Conservation (phyloP, 441 rosid genomes). For the Gossypium lobatum region DNA sequence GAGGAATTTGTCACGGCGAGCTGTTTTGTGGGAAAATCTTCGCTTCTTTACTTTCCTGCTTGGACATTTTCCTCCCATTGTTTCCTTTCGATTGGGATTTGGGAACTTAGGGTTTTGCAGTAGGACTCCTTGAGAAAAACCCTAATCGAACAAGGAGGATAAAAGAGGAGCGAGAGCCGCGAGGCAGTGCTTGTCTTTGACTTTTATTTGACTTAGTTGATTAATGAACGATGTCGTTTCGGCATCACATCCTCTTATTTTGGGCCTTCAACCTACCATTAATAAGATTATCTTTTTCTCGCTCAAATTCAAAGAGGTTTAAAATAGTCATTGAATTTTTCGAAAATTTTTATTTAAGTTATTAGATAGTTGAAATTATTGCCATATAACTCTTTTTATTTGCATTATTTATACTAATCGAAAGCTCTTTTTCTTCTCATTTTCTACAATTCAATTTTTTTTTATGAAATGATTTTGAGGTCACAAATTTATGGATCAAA, state of each 20-base stretch:
- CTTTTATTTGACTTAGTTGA: neutral
- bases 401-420: rapidly evolving
- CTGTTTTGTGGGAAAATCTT: constrained; percentile 81
- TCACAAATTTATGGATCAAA: too few relatives aligned
- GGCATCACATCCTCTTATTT: neutral
- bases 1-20: constrained; percentile 75
- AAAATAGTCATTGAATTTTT: too few relatives aligned
- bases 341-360: too few relatives aligned
- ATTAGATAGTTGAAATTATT: too few relatives aligned
- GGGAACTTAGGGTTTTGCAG: constrained; percentile 8
- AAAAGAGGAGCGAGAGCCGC: neutral
- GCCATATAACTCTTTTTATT: too few relatives aligned
- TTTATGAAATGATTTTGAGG: too few relatives aligned
- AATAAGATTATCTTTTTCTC: too few relatives aligned
- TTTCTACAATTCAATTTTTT: too few relatives aligned
- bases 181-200: neutral
- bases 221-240: neutral
- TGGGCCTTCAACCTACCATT: neutral
- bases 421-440: too few relatives aligned
- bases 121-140: constrained; percentile 6
- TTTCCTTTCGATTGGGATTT: neutral
- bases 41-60: constrained; percentile 94
- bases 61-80: constrained; percentile 72
- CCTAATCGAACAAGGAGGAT: constrained; percentile 15
- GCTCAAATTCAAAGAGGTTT: too few relatives aligned